phyloP scores from a whole-genome alignment of 441 rosid genomes.

The Populus hybrid region DNA sequence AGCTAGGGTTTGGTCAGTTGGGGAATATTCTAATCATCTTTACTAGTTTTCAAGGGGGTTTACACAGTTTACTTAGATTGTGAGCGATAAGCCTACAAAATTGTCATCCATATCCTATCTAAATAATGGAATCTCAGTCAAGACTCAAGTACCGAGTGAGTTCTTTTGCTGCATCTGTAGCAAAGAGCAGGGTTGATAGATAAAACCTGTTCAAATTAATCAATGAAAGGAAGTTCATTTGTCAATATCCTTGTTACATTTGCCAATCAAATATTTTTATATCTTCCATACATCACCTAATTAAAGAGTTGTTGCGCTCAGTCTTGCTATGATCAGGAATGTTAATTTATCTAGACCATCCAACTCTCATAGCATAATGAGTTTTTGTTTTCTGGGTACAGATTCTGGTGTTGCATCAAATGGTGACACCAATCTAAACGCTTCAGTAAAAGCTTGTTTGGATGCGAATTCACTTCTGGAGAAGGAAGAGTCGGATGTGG shows the following conservation, averaged over 20 bases:
- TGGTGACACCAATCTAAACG: constrained; percentile 37
- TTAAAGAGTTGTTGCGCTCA: background rate
- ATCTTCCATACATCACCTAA: background rate
- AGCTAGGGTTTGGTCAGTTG: background rate
- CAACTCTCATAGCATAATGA: constrained; percentile 1
- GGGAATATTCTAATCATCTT: background rate
- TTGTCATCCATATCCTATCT: background rate
- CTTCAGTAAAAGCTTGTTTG: constrained; percentile 33
- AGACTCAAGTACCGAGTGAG: too few species aligned
- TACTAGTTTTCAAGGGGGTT: background rate
- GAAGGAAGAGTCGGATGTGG: constrained; percentile 66
- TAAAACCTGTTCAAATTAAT: background rate
- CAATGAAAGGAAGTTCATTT: background rate
- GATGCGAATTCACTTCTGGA: constrained; percentile 49
- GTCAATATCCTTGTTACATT: background rate
- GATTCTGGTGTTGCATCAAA: constrained; percentile 40
- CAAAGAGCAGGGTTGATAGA: background rate
- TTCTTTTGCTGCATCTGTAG: too few species aligned
- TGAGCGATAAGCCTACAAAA: background rate
- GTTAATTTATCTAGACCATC: constrained; percentile 14
- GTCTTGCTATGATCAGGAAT: background rate
- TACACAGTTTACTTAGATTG: background rate
- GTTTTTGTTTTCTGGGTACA: constrained; percentile 28
- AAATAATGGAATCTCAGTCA: too few species aligned
- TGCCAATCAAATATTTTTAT: background rate